Base-by-base conservation (phyloP, 108 stramenopile species). In the Cyclotella baltica region DNA sequence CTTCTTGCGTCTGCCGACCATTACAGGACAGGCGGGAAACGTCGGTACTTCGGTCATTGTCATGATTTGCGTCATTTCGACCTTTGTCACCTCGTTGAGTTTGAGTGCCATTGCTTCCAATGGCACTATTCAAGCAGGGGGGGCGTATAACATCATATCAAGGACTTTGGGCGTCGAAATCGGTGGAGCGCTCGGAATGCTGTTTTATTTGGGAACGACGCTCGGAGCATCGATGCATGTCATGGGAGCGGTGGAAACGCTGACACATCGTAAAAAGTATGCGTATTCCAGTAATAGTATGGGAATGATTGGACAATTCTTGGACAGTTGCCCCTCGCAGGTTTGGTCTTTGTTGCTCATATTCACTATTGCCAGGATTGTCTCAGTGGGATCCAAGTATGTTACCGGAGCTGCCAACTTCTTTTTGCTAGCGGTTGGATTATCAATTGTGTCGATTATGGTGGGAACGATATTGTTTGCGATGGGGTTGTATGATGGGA, bases 71-170 rank as follows among this genome's bases (percentile, higher is more conserved):
- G 90, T 87, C 37, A n/a, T 76, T 23, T 83, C 88, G 6, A 94
- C 93, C 11, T 78, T 86, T 53, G 38, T 92, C 20, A 94, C 93
- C 0, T 73, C 88, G 16, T 85, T 94, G 22, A 78, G 75, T 22
- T 75, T 94, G 37, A 77, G 73, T 65, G 93, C 93, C 62, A 90
- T 94, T 56, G 89, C 89, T 3, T 90, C 90, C 6, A 94, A 94
- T 73, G 93, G 93, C 22, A 87, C 70, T 29, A 86, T 94, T 30
- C 76, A 87, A 77, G 91, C 87, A 10, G 93, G 93, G 15, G 93
- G 93, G 10, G 88, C 91, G 25, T 94, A 94, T 77, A 92, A 88
- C 77, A 85, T 94, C 25, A 92, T 94, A 62, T 72, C 70, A 19
- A 36, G 85, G 33, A 84, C 77, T 2, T 63, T 94, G 23, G 93